Conservation (phyloP, 2,329 filamentous ascomycete genomes). For the Exophiala sp. region DNA sequence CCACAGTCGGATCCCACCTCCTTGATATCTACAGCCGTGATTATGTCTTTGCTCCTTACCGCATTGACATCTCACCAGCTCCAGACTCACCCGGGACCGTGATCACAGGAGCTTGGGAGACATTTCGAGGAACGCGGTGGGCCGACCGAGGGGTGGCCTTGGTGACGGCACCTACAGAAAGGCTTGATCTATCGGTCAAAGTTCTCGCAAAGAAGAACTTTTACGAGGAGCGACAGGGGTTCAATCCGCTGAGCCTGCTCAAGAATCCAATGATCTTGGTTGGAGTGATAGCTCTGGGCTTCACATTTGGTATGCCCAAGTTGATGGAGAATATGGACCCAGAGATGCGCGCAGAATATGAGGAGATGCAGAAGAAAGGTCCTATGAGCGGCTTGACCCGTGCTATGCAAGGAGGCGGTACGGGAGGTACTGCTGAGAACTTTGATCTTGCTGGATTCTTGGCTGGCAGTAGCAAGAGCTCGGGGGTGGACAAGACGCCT, state of each 20-base stretch:
- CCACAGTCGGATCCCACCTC: constrained; percentile 63
- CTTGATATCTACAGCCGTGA: constrained; percentile 71
- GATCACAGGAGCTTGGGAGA: constrained; percentile 24
- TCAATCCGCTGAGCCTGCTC: constrained; percentile 71
- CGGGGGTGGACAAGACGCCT: constrained; percentile 23
- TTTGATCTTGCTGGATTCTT: constrained; percentile 66
- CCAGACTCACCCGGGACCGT: constrained; percentile 38
- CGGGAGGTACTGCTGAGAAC: constrained; percentile 47
- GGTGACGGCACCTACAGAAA: constrained; percentile 29
- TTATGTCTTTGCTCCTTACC: constrained; percentile 68
- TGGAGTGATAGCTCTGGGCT: constrained; percentile 70
- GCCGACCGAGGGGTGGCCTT: constrained; percentile 25
- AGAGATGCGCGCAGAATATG: constrained; percentile 89
- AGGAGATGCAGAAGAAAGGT: constrained; percentile 75
- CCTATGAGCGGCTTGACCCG: constrained; percentile 56
- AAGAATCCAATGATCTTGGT: constrained; percentile 97
- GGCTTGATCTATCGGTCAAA: constrained; percentile 55
- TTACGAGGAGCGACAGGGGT: constrained; percentile 68
- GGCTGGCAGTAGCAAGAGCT: constrained; percentile 45
- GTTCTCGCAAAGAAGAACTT: constrained; percentile 63
- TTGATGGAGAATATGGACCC: constrained; percentile 97
- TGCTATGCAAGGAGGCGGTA: constrained; percentile 50
- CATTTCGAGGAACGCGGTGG: constrained; percentile 28
- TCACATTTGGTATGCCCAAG: constrained; percentile 92
- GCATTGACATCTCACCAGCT: constrained; percentile 60